A percentile compares a stretch with the other conserved stretches of the same genome.
phyloP scores from a whole-genome alignment of 306 rosid genomes.

The Prunus mira region DNA sequence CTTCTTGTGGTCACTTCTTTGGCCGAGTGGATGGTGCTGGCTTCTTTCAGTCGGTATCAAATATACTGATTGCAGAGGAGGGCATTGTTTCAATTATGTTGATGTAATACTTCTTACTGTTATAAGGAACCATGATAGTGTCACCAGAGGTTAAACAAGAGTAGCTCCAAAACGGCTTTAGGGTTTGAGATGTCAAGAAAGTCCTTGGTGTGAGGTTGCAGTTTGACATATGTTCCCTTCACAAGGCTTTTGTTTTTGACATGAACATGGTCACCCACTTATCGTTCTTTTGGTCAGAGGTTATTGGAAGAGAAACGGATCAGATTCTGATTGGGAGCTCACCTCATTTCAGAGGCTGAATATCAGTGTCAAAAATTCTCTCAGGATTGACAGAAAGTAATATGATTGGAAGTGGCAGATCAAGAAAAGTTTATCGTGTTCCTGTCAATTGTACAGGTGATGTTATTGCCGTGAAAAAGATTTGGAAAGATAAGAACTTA shows the following conservation, averaged over 20 bases:
- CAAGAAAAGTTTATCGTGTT: too few species aligned
- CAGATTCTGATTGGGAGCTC: too few species aligned
- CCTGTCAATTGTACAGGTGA: too few species aligned
- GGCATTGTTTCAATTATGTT: constrained; percentile 14
- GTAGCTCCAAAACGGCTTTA: constrained; percentile 9
- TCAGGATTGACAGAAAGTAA: too few species aligned
- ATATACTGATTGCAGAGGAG: constrained; percentile 1
- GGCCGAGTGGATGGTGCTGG: neutral
- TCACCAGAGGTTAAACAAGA: constrained; percentile 22
- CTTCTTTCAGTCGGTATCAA: constrained; percentile 6
- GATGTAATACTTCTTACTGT: neutral
- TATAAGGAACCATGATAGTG: neutral
- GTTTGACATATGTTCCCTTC: constrained; percentile 10
- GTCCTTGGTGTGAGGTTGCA: constrained; percentile 11
- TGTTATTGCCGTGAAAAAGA: too few species aligned
- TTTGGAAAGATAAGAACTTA: too few species aligned
- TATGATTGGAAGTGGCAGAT: too few species aligned
- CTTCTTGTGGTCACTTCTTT: neutral
- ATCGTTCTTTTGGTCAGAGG: too few species aligned
- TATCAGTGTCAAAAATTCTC: too few species aligned
- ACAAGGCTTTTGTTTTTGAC: neutral
- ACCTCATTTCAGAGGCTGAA: too few species aligned
- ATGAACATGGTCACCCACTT: neutral
- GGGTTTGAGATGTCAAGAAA: constrained; percentile 11
- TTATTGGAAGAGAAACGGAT: too few species aligned